A percentile compares a stretch with the other conserved stretches of the same genome.
Evolutionary conservation across 352 stramenopile genomes (phyloP).

Genomic region (Globisporangium polare): DNA sequence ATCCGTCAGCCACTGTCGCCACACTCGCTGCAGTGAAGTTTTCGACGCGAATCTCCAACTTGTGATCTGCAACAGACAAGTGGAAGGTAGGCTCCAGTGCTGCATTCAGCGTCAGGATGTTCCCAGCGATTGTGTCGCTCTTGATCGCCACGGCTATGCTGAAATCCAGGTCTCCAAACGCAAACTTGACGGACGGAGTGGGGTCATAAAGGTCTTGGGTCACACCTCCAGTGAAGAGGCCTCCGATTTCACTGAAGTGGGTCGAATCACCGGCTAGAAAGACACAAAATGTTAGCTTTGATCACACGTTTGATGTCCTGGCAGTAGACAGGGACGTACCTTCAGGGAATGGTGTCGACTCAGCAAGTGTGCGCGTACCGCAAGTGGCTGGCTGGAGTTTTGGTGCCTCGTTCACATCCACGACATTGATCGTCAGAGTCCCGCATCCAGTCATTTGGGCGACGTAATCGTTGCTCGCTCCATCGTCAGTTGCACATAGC

Average conservation of each 20-base stretch:
- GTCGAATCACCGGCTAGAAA: not conserved
- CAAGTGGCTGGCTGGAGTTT: conserved; percentile 15
- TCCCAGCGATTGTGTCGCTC: not conserved
- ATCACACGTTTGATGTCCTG: not conserved
- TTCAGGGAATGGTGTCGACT: conserved; percentile 6
- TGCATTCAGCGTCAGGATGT: conserved; percentile 6
- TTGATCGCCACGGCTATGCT: conserved; percentile 28
- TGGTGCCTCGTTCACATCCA: conserved; percentile 41
- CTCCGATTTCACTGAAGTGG: conserved; percentile 2
- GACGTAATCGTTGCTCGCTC: conserved; percentile 35
- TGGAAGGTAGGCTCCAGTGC: not conserved
- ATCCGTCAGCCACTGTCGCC: not conserved
- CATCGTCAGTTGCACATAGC: conserved; percentile 51
- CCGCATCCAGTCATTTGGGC: conserved; percentile 46
- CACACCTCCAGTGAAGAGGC: conserved; percentile 1
- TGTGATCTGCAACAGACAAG: conserved; percentile 1
- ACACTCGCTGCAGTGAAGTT: not conserved
- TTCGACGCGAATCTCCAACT: not conserved
- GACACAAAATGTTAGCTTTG: not conserved
- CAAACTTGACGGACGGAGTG: conserved; percentile 17
- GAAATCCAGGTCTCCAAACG: conserved; percentile 50
- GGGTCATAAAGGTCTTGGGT: conserved; percentile 6
- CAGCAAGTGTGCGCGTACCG: not conserved
- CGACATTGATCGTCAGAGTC: conserved; percentile 28
- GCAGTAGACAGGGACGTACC: not conserved